Percentiles rank a stretch among this genome's conserved stretches.
Conservation (phyloP, 345 rosid species). For the Trapa bicornis region DNA sequence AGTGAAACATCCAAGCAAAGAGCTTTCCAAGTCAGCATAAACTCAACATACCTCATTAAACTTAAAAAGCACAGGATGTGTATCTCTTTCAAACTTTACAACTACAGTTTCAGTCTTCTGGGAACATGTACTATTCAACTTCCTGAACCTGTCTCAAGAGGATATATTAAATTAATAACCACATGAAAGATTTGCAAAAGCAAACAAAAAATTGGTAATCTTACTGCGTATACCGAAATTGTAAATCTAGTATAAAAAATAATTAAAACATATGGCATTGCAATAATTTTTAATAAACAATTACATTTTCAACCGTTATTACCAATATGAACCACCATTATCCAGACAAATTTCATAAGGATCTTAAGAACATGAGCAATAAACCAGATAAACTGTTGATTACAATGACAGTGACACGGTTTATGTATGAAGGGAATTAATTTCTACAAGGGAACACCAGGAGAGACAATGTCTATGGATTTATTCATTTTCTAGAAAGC, state of each 20-base stretch:
- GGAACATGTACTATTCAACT: slow-evolving; percentile 33
- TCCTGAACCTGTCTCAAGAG: slow-evolving; percentile 48
- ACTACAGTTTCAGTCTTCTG: slow-evolving; percentile 25
- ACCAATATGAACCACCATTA: background rate
- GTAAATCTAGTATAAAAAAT: too few relatives aligned
- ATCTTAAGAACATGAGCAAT: background rate
- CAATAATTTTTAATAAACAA: too few relatives aligned
- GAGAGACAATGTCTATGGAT: background rate
- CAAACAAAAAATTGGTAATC: background rate
- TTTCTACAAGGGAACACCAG: background rate
- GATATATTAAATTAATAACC: background rate
- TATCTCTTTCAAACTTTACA: slow-evolving; percentile 45
- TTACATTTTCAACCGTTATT: too few relatives aligned
- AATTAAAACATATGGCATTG: too few relatives aligned
- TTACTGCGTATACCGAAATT: too few relatives aligned
- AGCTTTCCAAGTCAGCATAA: background rate
- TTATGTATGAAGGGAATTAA: background rate
- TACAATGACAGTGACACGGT: background rate
- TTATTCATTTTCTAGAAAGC: background rate
- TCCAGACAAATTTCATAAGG: background rate
- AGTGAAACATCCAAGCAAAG: too few relatives aligned
- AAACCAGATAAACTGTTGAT: background rate
- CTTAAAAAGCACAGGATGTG: slow-evolving; percentile 70
- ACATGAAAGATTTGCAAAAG: background rate
- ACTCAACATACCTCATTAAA: slow-evolving; percentile 63